These are phyloP conservation scores for Adansonia madagascariensis DNA, from an alignment of 441 rosid genomes.

Conservation along the genomic window DNA sequence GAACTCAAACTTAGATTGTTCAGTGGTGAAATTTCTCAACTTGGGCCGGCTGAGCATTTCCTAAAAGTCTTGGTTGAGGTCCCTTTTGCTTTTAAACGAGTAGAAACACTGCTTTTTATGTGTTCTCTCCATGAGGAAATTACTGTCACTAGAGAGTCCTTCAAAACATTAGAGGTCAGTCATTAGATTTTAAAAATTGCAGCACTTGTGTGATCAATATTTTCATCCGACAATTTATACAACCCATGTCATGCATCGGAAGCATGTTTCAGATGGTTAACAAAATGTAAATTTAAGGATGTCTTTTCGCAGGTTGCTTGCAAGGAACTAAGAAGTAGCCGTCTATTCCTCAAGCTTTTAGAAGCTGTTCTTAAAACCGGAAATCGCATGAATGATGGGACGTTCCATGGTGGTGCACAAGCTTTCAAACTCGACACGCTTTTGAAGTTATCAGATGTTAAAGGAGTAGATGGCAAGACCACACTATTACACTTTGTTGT, in stretches of 20 bases:
- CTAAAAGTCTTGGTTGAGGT: constrained; percentile 77
- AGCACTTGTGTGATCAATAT: constrained; percentile 1
- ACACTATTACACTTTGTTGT: constrained; percentile 96
- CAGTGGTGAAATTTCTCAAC: constrained; percentile 70
- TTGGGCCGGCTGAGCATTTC: constrained; percentile 91
- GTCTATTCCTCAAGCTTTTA: constrained; percentile 89
- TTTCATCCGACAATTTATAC: background rate
- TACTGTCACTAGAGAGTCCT: constrained; percentile 63
- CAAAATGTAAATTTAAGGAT: constrained; percentile 2
- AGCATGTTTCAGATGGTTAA: background rate
- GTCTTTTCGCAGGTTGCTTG: constrained; percentile 70
- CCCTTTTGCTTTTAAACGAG: constrained; percentile 81
- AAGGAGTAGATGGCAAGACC: constrained; percentile 94
- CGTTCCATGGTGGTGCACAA: constrained; percentile 94
- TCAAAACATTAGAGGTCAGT: constrained; percentile 77
- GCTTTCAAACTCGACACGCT: constrained; percentile 98
- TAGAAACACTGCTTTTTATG: constrained; percentile 87
- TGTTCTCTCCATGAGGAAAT: constrained; percentile 79
- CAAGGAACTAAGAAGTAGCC: constrained; percentile 73
- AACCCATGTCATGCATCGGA: background rate
- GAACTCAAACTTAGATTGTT: constrained; percentile 87
- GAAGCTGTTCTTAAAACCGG: constrained; percentile 99
- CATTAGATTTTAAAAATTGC: constrained; percentile 23
- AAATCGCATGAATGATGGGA: constrained; percentile 97
- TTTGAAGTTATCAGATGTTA: constrained; percentile 89